Base-by-base conservation (phyloP, 2,329 filamentous ascomycete species). In the Beauveria medogensis region DNA sequence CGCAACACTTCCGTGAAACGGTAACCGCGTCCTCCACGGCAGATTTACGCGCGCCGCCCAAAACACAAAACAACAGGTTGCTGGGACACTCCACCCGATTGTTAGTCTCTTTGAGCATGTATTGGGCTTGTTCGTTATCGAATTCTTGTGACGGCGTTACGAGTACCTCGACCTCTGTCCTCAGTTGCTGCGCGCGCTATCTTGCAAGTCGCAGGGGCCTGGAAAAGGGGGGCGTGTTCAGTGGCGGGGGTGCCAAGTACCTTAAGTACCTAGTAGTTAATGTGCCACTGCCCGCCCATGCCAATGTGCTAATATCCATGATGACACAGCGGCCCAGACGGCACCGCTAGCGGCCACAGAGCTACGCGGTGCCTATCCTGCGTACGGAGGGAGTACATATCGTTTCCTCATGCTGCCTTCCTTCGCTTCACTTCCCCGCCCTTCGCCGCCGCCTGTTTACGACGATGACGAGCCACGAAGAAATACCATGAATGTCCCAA, bases 161-260 rank as follows among this genome's bases (percentile, higher is more conserved):
- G 34, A 37, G 34, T 16, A 14, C 56, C 46, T 59, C 14, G 24
- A 52, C 46, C 22, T 51, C 34, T 30, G 43, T 48, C 46, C 30
- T 51, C 34, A 41, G 28, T 48, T 34, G 16, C 34, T 50, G 20
- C 12, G 44, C n/a, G 44, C 26, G 44, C 56, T 59, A 59, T n/a
- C 47, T 59, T 59, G 37, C 56, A 59, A 37, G 56, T 59, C 52
- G 47, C 56, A 59, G 46, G 56, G 55, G 55, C 14, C 26, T 20
- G 14, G 16, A 20, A 52, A 26, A 51, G n/a, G 56, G 56, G 56
- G 46, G 56, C 26, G 56, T 59, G 44, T 58, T 34, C 30, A 46
- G 26, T 50, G 22, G 30, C 20, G 22, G 55, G 47, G 47, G 56
- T 59, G 47, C 22, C 10, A 58, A 24, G 34, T n/a, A n/a, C n/a